phyloP scores from a whole-genome alignment of 805 yeast species.

The Lachancea kluyveri region DNA sequence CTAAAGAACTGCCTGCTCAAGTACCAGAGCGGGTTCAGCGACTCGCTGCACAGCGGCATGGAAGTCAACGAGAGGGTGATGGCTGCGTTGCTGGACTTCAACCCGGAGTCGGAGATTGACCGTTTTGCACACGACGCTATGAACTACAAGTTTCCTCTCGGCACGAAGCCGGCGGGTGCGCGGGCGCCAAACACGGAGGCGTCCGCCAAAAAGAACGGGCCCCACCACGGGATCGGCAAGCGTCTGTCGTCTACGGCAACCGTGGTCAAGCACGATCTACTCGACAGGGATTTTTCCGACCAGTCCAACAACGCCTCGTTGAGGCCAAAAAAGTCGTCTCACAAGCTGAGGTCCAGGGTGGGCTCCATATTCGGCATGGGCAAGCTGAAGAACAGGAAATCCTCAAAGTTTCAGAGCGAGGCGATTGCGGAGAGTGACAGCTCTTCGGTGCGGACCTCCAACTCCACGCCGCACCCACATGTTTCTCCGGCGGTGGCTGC shows the following conservation, averaged over 20 bases:
- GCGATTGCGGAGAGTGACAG: constrained; percentile 4
- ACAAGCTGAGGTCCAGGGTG: constrained; percentile 56
- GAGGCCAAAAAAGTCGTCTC: constrained; percentile 28
- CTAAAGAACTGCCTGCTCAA: constrained; percentile 62
- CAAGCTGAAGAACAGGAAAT: constrained; percentile 36
- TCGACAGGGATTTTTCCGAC: constrained; percentile 28
- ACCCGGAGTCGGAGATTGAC: constrained; percentile 52
- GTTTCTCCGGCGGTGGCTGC: too few relatives aligned
- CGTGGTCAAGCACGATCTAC: constrained; percentile 27
- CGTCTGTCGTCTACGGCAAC: constrained; percentile 24
- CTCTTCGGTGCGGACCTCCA: constrained; percentile 4
- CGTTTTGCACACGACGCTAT: constrained; percentile 44
- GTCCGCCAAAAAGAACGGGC: constrained; percentile 12
- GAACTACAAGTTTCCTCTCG: constrained; percentile 18
- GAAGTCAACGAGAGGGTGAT: constrained; percentile 56
- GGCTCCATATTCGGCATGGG: constrained; percentile 72
- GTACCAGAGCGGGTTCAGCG: constrained; percentile 56
- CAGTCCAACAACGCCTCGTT: constrained; percentile 26
- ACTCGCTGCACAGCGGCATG: constrained; percentile 40
- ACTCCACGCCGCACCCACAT: constrained; percentile 1
- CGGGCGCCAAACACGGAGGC: constrained; percentile 4
- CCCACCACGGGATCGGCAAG: constrained; percentile 22
- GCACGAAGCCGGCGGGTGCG: constrained; percentile 2
- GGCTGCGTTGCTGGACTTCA: constrained; percentile 58
- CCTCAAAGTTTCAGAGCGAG: constrained; percentile 6